Evolutionary conservation across 257 asterid genomes (phyloP), one percentile per base, ranked within the genome.

Genomic region (Handroanthus guayacan): DNA sequence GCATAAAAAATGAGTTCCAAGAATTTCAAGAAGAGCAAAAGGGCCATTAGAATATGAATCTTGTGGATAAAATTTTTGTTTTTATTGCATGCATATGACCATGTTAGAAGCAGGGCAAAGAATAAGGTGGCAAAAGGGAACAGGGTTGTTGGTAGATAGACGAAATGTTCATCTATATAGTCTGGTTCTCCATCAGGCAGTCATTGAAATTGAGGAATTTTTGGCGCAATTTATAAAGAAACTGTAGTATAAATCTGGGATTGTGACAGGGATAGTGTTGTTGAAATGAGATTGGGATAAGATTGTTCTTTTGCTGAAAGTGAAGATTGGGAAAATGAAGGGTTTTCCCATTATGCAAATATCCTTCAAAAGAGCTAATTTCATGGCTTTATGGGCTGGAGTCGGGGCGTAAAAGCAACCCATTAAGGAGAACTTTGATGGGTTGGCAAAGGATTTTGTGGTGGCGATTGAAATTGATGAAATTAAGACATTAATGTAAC

Each of bases 361-460:
- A 20, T 73, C 54, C 2, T 77, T 64, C 45, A 82, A 5, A 2
- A 82, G 47, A 0, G 86, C 86, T 2, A 41, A 64, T 31, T 74
- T 76, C 62, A 85, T 51, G 17, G 83, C 71, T 2, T 38, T 52
- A 1, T 80, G 82, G 73, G 85, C 84, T 6, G 84, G 85, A 2
- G 75, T 12, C 0, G 85, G 89, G 70, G 82, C 89, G 63, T 82
- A 75, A 38, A 76, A 82, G 78, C 79, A 79, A 36, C 89, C 89
- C 67, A 82, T 82, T 51, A 60, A 70, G 72, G 86, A 77, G 2
- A 81, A 78, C 25, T 70, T 54, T 10, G 80, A 5, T 0, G 82
- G 76, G 63, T 11, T 67, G 62, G 12, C 1, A 60, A 5, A 4
- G 69, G 79, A 20, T 51, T 5, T 48, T 18, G 75, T 1, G 43